These are phyloP conservation scores for Polytolypa hystricis DNA, from an alignment of 2,329 filamentous ascomycete species.

Conservation along the genomic window DNA sequence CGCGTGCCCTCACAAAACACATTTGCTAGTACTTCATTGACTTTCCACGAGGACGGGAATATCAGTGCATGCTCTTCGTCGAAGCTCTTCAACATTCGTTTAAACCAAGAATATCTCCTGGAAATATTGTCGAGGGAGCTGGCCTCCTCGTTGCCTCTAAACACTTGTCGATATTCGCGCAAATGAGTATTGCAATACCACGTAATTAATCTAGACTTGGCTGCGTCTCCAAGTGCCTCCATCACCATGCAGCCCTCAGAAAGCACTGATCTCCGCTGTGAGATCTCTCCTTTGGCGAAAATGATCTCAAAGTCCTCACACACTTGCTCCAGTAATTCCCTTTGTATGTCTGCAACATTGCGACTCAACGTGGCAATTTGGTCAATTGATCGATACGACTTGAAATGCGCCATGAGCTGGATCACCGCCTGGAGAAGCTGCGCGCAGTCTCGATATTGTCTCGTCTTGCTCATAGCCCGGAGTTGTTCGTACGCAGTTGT, in stretches of 20 bases:
- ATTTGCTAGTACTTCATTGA: conserved; percentile 80
- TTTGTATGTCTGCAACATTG: conserved; percentile 85
- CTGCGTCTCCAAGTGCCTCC: conserved; percentile 84
- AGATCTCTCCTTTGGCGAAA: conserved; percentile 79
- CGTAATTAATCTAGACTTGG: conserved; percentile 67
- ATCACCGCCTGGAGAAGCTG: conserved; percentile 88
- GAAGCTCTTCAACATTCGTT: conserved; percentile 86
- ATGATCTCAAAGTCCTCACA: conserved; percentile 97
- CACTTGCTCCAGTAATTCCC: conserved; percentile 90
- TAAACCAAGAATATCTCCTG: conserved; percentile 90
- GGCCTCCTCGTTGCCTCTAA: conserved; percentile 91
- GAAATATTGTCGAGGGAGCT: conserved; percentile 95
- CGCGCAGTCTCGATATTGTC: conserved; percentile 91
- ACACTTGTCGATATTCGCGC: conserved; percentile 89
- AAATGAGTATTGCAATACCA: conserved; percentile 99
- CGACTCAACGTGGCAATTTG: conserved; percentile 90
- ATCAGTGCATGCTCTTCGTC: conserved; percentile 84
- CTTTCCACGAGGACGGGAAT: conserved; percentile 79
- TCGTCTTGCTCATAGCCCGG: conserved; percentile 64
- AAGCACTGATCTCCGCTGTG: conserved; percentile 56
- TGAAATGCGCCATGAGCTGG: conserved; percentile 97
- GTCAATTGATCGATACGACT: conserved; percentile 93
- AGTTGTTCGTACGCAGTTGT: conserved; percentile 98
- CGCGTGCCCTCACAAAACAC: conserved; percentile 91
- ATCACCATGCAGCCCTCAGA: conserved; percentile 86